Evolutionary conservation across 179 eudicot genomes (phyloP).

Genomic region (Sideroxylon spinosum): DNA sequence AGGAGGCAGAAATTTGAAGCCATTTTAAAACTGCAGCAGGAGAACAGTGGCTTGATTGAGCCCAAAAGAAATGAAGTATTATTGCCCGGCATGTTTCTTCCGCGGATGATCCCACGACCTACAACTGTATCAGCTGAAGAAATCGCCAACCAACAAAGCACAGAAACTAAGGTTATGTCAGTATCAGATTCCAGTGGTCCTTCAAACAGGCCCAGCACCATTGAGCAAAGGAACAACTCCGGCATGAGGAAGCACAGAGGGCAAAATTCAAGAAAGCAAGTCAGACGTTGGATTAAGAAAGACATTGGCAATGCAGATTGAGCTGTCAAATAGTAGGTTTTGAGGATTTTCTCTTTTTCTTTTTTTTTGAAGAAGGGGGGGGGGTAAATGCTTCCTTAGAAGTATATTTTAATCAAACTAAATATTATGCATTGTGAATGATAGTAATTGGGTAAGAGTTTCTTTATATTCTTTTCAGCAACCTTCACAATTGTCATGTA

Average conservation of each 20-base stretch:
- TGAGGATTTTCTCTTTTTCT: not conserved
- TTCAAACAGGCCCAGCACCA: slow-evolving; percentile 34
- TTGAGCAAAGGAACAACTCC: slow-evolving; percentile 38
- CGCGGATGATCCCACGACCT: slow-evolving; percentile 20
- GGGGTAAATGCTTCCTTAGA: not conserved
- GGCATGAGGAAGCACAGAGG: slow-evolving; percentile 45
- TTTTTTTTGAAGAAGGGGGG: too few species aligned
- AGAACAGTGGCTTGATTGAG: slow-evolving; percentile 71
- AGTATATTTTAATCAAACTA: not conserved
- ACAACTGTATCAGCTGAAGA: slow-evolving; percentile 21
- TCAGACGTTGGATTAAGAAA: slow-evolving; percentile 52
- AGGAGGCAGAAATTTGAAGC: slow-evolving; percentile 67
- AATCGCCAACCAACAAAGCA: slow-evolving; percentile 24
- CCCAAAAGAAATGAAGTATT: slow-evolving; percentile 58
- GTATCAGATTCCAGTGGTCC: slow-evolving; percentile 33
- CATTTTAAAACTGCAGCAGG: slow-evolving; percentile 59
- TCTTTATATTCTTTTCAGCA: not conserved
- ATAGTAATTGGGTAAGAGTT: not conserved
- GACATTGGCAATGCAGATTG: slow-evolving; percentile 27
- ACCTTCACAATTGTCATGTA: not conserved
- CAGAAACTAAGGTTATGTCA: slow-evolving; percentile 18
- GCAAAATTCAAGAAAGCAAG: slow-evolving; percentile 35
- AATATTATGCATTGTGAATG: not conserved
- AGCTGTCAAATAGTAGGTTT: not conserved
- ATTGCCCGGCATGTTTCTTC: slow-evolving; percentile 56